Base-by-base conservation (phyloP, 2,329 filamentous ascomycete species). In the Grosmannia serpens region DNA sequence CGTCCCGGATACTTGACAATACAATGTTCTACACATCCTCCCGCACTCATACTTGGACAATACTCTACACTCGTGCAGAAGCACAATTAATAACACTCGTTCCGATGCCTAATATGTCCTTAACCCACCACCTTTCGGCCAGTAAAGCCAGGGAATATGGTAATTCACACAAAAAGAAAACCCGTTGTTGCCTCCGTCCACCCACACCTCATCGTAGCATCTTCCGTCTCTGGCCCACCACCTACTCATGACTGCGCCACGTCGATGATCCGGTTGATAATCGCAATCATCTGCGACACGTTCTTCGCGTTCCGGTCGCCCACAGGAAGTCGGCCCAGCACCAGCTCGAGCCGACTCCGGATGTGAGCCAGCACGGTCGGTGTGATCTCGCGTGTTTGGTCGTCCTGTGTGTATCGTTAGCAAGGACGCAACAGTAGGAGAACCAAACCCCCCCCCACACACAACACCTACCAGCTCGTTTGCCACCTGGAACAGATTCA, bases 281-380 rank as follows among this genome's bases (percentile, higher is more conserved):
- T 64, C 29, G 61, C 64, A 31, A 75, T 74, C 69, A 81, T 74
- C 61, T 67, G 68, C 44, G 73, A 72, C 11, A 82, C 71, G 63
- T 73, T 75, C 67, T 76, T 77, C 52, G 82, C 68, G 20, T 75
- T 70, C 26, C 73, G 70, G 64, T 81, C 77, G 33, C 73, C 71
- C 11, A 75, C 75, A n/a, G 75, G 69, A 41, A 74, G 69, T 61
- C 73, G 74, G 67, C 71, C 76, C 61, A 83, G 77, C 15, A 82
- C 71, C 58, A 76, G 73, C 66, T 83, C 79, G 47, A 81, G 72
- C 46, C 78, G 75, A 56, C 74, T 70, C 62, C 79, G 73, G 63
- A 82, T 74, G 46, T 79, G 76, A 51, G 70, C 70, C 74, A 83
- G 81, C 63, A 83, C 81, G 64, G 77, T 80, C 29, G 80, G 80